Evolutionary conservation across 2,329 filamentous ascomycete species (phyloP), one percentile per base, ranked within the genome.

Genomic region (Penicillium rolfsii): DNA sequence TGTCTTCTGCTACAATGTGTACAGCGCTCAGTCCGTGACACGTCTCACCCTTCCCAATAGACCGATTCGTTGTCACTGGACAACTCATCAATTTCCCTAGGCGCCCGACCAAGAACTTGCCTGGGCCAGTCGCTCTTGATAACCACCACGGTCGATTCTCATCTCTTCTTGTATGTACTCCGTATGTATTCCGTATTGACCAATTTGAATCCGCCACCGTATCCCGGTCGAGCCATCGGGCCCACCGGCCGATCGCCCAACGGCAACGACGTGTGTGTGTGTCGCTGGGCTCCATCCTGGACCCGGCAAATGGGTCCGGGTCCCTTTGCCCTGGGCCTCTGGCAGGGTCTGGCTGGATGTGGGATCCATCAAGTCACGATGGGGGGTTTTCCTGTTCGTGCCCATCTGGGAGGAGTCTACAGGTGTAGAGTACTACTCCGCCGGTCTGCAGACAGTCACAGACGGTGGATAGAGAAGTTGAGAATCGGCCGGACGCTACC

Each of bases 211-310:
- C 48, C 19, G 11, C 28, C 48, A n/a, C n/a, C 48, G 33, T 30
- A 38, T 41, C 40, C 38, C 40, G 43, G 60, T 55, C 50, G 59
- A 36, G 61, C 40, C 61, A 54, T 55, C 50, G 57, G 48, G 56
- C 28, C 61, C 57, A 57, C 46, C 14, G 36, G 49, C 57, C 49
- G 57, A 64, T 62, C 60, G 60, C 28, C 48, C 57, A 58, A 58
- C 53, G 55, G 60, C 45, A 56, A 43, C 50, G 53, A 62, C 58
- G 36, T 57, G 43, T 59, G 36, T 57, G 43, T 57, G 48, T 41
- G 30, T 22, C 24, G 48, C 45, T 41, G 54, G 57, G 60, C 57
- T 58, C 60, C 57, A 56, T 60, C 55, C 60, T 48, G 52, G 52
- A 57, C 55, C 33, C 48, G 48, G 52, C 50, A n/a, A 53, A 58